A percentile compares a stretch with the other conserved stretches of the same genome.
Conservation (phyloP, 331 rosid species). For the Malus hybrid region DNA sequence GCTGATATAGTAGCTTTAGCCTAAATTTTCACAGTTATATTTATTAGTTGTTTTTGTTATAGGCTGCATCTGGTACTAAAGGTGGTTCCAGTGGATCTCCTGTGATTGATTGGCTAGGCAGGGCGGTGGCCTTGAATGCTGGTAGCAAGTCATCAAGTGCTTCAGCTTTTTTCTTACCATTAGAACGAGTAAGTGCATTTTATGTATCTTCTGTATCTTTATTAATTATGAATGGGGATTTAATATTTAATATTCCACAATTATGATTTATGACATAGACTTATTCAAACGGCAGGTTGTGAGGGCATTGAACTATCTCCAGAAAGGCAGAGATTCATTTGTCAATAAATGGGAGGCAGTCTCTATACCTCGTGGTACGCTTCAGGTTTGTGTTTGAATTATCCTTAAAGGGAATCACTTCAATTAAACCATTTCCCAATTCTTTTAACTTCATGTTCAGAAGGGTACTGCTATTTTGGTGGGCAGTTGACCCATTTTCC, state of each 20-base stretch:
- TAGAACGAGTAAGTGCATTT: constrained; percentile 66
- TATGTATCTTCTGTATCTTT: constrained; percentile 21
- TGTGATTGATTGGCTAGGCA: constrained; percentile 89
- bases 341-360: constrained; percentile 70
- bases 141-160: constrained; percentile 97
- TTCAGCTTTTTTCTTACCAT: constrained; percentile 85
- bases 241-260: constrained; percentile 11
- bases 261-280: constrained; percentile 1
- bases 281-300: constrained; percentile 63
- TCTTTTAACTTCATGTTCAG: neutral
- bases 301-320: constrained; percentile 79
- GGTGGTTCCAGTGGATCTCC: constrained; percentile 99
- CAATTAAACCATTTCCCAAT: neutral
- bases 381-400: constrained; percentile 74
- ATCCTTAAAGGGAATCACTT: constrained; percentile 11
- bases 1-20: constrained; percentile 4
- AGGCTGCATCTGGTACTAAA: constrained; percentile 99
- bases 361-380: constrained; percentile 92
- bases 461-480: neutral
- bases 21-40: neutral
- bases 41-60: constrained; percentile 13
- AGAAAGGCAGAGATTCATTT: constrained; percentile 52
- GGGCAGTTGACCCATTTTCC: neutral
- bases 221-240: constrained; percentile 20
- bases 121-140: constrained; percentile 95